Conservation (phyloP, 2,329 filamentous ascomycete genomes). For the Microcera coccophila region DNA sequence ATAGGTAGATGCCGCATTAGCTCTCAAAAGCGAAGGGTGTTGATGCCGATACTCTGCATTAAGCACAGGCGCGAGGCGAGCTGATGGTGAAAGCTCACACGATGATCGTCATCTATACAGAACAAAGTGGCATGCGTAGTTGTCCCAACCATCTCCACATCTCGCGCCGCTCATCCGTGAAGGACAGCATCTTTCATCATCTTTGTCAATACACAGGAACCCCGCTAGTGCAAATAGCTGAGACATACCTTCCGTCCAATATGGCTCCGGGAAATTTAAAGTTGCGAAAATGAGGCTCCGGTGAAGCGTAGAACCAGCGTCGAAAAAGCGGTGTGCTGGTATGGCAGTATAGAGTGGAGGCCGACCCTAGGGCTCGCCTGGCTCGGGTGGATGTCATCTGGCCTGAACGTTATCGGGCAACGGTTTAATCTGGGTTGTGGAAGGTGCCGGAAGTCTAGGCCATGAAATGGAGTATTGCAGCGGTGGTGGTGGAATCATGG, state of each 20-base stretch:
- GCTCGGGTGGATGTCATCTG: slow-evolving; percentile 4
- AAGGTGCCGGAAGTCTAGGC: slow-evolving; percentile 2
- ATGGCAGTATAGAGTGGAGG: slow-evolving; percentile 25
- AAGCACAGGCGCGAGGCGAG: background rate
- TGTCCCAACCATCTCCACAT: background rate
- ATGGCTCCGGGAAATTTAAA: too few species aligned
- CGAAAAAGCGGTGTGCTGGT: slow-evolving; percentile 26
- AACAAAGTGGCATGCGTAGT: background rate
- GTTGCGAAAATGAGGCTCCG: slow-evolving; percentile 1
- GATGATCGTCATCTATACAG: slow-evolving; percentile 2
- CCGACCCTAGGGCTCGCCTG: slow-evolving; percentile 13
- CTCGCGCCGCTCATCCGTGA: too few species aligned
- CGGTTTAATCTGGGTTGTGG: slow-evolving; percentile 9
- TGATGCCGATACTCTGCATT: background rate
- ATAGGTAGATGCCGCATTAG: background rate
- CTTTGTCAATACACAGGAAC: too few species aligned
- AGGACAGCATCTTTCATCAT: too few species aligned
- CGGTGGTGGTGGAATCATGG: slow-evolving; percentile 14
- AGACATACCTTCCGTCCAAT: too few species aligned
- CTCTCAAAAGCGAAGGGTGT: background rate
- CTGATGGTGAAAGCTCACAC: background rate
- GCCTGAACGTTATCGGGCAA: slow-evolving; percentile 7
- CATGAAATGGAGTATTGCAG: slow-evolving; percentile 4
- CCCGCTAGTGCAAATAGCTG: too few species aligned
- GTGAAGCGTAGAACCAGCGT: slow-evolving; percentile 11